A percentile compares a stretch with the other conserved stretches of the same genome.
Evolutionary conservation across 192 early-diverging fungal species (phyloP).

Genomic region (Irineochytrium annulatum): DNA sequence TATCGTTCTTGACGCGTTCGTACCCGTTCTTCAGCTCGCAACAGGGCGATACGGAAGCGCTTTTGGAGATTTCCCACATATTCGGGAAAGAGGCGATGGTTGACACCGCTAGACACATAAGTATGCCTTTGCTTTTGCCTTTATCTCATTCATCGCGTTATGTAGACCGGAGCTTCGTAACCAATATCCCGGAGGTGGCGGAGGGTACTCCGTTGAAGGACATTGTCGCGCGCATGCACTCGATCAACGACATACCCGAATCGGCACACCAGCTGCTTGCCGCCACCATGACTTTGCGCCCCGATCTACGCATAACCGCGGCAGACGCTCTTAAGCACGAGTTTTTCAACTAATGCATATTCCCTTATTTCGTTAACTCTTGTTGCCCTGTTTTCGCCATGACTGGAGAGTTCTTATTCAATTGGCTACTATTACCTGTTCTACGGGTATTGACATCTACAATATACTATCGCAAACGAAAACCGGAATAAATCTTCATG

Average conservation of each 20-base stretch:
- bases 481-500: no score
- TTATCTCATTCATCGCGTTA: not conserved
- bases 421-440: no score
- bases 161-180: not conserved
- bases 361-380: no score
- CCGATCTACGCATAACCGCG: not conserved
- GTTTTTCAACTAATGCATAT: no score
- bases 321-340: constrained; percentile 8
- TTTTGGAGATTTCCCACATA: constrained; percentile 77
- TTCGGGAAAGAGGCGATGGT: constrained; percentile 77
- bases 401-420: no score
- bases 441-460: no score
- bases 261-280: not conserved
- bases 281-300: not conserved
- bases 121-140: constrained; percentile 39
- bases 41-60: constrained; percentile 79
- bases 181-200: not conserved
- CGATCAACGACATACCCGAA: not conserved
- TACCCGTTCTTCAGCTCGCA: constrained; percentile 92
- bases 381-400: no score
- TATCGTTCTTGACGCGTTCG: constrained; percentile 71
- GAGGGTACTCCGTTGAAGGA: not conserved
- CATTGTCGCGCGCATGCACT: not conserved
- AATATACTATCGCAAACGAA: no score
- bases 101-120: constrained; percentile 53